Conservation (phyloP, 1,284 basidiomycete genomes). For the Tylopilus orsonianus region DNA sequence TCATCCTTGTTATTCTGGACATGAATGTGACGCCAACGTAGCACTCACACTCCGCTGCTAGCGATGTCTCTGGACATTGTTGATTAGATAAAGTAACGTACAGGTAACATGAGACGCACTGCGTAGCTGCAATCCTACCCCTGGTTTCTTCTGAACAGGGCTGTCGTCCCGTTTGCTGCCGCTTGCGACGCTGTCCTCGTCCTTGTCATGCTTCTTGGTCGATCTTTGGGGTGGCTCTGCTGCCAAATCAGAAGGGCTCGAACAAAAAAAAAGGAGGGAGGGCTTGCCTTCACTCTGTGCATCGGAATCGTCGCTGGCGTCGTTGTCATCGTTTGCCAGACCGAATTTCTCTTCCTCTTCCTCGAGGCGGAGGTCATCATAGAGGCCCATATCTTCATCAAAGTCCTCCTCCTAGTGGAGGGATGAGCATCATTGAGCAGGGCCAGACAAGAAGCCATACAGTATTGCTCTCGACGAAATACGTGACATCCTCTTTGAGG, state of each 20-base stretch:
- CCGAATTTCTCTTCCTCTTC: slow-evolving; percentile 96
- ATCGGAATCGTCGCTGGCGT: slow-evolving; percentile 69
- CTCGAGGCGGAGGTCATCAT: slow-evolving; percentile 97
- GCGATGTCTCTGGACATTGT: slow-evolving; percentile 42
- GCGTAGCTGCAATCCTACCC: slow-evolving; percentile 57
- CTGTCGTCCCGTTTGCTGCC: slow-evolving; percentile 71
- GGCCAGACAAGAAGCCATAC: slow-evolving; percentile 50
- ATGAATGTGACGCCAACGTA: slow-evolving; percentile 25
- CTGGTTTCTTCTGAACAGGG: slow-evolving; percentile 75
- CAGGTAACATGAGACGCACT: slow-evolving; percentile 45
- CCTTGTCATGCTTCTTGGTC: slow-evolving; percentile 76
- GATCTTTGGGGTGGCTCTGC: slow-evolving; percentile 64
- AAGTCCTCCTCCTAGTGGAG: slow-evolving; percentile 87
- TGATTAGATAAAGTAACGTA: slow-evolving; percentile 5
- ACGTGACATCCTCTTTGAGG: slow-evolving; percentile 94
- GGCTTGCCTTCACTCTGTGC: slow-evolving; percentile 67
- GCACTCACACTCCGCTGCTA: slow-evolving; percentile 46
- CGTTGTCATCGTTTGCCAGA: slow-evolving; percentile 72
- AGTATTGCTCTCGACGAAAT: slow-evolving; percentile 96
- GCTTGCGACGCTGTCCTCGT: slow-evolving; percentile 70
- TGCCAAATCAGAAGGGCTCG: slow-evolving; percentile 6
- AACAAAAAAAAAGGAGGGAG: neutral
- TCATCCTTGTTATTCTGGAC: slow-evolving; percentile 19
- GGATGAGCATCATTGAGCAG: slow-evolving; percentile 21
- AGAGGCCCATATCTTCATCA: slow-evolving; percentile 96